These are phyloP conservation scores for Erythrophleum ivorense DNA, from an alignment of 331 rosid genomes.

Conservation along the genomic window DNA sequence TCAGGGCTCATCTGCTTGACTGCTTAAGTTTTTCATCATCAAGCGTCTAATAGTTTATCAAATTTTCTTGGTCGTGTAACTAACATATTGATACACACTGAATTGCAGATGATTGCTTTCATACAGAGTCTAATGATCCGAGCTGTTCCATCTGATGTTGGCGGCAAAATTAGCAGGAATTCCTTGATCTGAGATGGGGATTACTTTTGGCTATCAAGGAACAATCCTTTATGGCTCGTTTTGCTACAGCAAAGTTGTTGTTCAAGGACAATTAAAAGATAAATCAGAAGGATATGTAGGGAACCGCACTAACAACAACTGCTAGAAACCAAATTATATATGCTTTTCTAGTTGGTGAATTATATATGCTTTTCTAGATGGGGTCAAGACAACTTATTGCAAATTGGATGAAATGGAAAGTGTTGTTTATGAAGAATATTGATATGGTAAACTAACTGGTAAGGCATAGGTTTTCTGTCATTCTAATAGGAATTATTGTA, in stretches of 20 bases:
- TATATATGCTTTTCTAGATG: background rate
- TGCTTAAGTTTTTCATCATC: background rate
- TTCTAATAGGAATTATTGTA: background rate
- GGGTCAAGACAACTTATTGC: background rate
- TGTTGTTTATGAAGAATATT: background rate
- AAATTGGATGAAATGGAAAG: background rate
- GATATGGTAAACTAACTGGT: background rate
- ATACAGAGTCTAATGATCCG: constrained; percentile 29
- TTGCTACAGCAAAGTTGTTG: background rate
- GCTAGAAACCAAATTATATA: background rate
- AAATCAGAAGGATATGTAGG: background rate
- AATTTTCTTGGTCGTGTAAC: constrained; percentile 6
- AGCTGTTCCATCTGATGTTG: constrained; percentile 1
- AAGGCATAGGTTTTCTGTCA: background rate
- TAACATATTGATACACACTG: constrained; percentile 6
- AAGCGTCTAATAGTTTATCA: background rate
- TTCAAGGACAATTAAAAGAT: background rate
- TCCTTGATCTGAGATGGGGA: constrained; percentile 20
- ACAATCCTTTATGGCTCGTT: background rate
- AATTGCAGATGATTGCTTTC: constrained; percentile 29
- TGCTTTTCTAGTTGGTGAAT: no score
- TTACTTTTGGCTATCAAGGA: background rate
- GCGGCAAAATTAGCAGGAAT: background rate
- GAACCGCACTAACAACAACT: background rate
- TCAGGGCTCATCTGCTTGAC: background rate